A percentile compares a stretch with the other conserved stretches of the same genome.
Conservation (phyloP, 2,329 filamentous ascomycete species). For the Lasiodiplodia hormozganensis region DNA sequence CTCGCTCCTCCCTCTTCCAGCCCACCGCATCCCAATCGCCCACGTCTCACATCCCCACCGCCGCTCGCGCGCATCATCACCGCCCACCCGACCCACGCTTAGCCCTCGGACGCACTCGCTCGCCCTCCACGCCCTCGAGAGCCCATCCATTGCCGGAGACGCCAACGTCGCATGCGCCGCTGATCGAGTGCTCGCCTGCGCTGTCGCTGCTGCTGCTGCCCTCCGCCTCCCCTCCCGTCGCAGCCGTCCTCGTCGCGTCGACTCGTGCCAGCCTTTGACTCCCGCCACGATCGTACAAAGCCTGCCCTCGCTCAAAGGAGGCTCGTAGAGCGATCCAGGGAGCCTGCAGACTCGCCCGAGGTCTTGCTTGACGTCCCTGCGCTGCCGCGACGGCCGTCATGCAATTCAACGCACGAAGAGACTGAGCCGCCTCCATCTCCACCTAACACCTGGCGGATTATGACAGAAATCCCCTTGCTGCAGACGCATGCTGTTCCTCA, state of each 20-base stretch:
- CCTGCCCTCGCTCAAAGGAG: conserved; percentile 4
- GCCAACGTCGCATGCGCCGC: conserved; percentile 16
- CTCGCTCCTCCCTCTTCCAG: conserved; percentile 16
- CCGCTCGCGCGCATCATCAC: conserved; percentile 23
- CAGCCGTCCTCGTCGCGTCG: conserved; percentile 23
- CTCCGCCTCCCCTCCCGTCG: conserved; percentile 3
- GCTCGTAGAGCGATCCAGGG: conserved; percentile 17
- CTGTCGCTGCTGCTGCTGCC: neutral
- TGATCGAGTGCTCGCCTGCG: conserved; percentile 10
- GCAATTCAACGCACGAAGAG: conserved; percentile 48
- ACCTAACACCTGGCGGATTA: conserved; percentile 33
- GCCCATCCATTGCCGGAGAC: conserved; percentile 6
- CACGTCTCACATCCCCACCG: conserved; percentile 8
- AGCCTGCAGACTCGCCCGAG: conserved; percentile 18
- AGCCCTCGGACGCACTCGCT: conserved; percentile 18
- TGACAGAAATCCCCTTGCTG: conserved; percentile 52
- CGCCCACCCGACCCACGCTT: conserved; percentile 27
- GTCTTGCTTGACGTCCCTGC: conserved; percentile 23
- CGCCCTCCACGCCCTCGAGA: conserved; percentile 10
- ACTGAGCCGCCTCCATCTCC: conserved; percentile 41
- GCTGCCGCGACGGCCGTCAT: conserved; percentile 48
- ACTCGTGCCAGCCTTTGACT: conserved; percentile 15
- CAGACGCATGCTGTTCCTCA: conserved; percentile 52
- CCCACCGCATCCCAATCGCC: conserved; percentile 25
- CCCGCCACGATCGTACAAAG: conserved; percentile 27